These are phyloP conservation scores for Malus fusca DNA, from an alignment of 306 rosid genomes.

Conservation along the genomic window DNA sequence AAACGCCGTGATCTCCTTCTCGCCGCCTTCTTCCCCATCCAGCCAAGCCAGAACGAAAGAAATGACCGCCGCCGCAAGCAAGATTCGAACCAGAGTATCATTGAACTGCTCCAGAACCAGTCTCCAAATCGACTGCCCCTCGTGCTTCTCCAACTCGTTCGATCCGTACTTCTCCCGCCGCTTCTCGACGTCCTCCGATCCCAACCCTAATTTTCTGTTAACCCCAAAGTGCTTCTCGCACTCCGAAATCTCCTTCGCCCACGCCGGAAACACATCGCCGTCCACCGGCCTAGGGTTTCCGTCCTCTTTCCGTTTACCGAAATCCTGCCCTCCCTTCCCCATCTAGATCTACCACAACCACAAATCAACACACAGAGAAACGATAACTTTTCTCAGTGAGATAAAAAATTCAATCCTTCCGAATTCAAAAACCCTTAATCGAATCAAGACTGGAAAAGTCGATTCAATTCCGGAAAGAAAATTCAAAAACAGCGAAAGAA, in stretches of 20 bases:
- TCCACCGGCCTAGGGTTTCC: slow-evolving; percentile 16
- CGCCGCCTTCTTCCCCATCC: slow-evolving; percentile 59
- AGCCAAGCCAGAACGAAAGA: slow-evolving; percentile 84
- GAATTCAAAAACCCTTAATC: not conserved
- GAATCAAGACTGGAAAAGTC: not conserved
- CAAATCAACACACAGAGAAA: not conserved
- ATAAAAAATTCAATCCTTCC: not conserved
- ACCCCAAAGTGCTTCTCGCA: slow-evolving; percentile 64
- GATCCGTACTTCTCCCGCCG: slow-evolving; percentile 48
- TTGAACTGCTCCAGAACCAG: slow-evolving; percentile 74
- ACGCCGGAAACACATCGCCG: slow-evolving; percentile 41
- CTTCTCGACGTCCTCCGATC: slow-evolving; percentile 38
- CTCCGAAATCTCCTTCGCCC: slow-evolving; percentile 61
- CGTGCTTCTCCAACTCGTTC: slow-evolving; percentile 84
- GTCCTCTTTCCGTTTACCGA: slow-evolving; percentile 35
- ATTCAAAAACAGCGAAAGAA: not conserved
- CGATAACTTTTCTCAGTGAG: not conserved
- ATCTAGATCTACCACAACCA: slow-evolving; percentile 23
- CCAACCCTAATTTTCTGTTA: slow-evolving; percentile 35
- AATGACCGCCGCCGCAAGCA: slow-evolving; percentile 74
- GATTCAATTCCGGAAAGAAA: not conserved
- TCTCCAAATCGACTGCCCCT: slow-evolving; percentile 61
- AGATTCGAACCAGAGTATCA: slow-evolving; percentile 78
- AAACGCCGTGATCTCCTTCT: slow-evolving; percentile 44
- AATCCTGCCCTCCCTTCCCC: slow-evolving; percentile 55